A percentile compares a stretch with the other conserved stretches of the same genome.
phyloP scores from a whole-genome alignment of 2,329 filamentous ascomycete genomes.

The Xylaria sp. region DNA sequence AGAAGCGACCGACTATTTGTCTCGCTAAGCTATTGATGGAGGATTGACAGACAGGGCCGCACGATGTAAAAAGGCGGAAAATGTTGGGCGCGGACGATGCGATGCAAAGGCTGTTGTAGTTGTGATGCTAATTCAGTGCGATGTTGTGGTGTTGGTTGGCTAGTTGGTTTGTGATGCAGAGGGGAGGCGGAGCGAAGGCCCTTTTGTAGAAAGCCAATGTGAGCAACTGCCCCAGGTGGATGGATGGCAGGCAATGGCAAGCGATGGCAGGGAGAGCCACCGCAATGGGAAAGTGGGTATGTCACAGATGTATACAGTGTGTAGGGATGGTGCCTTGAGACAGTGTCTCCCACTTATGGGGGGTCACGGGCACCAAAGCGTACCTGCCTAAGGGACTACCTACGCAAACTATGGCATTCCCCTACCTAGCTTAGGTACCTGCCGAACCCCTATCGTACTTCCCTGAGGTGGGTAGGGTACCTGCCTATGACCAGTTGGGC shows the following conservation, averaged over 20 bases:
- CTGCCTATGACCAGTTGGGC: neutral
- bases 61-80: constrained; percentile 5
- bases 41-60: constrained; percentile 16
- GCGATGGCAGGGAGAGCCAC: neutral
- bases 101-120: constrained; percentile 18
- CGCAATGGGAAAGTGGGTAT: constrained; percentile 25
- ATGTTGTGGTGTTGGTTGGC: constrained; percentile 19
- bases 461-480: neutral
- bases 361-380: too few relatives aligned
- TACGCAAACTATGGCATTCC: too few relatives aligned
- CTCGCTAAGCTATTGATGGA: constrained; percentile 50
- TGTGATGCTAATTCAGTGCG: neutral
- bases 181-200: constrained; percentile 21
- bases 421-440: too few relatives aligned
- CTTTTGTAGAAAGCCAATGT: constrained; percentile 22
- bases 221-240: constrained; percentile 3
- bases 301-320: neutral
- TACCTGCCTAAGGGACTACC: too few relatives aligned
- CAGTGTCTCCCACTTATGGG: too few relatives aligned
- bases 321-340: neutral
- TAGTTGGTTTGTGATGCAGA: constrained; percentile 9
- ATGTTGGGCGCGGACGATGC: constrained; percentile 1
- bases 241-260: constrained; percentile 4
- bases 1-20: constrained; percentile 60
- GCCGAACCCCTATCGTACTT: neutral